These are phyloP conservation scores for Magnolia sinica DNA, from an alignment of 164 flowering plant genomes.

Conservation along the genomic window DNA sequence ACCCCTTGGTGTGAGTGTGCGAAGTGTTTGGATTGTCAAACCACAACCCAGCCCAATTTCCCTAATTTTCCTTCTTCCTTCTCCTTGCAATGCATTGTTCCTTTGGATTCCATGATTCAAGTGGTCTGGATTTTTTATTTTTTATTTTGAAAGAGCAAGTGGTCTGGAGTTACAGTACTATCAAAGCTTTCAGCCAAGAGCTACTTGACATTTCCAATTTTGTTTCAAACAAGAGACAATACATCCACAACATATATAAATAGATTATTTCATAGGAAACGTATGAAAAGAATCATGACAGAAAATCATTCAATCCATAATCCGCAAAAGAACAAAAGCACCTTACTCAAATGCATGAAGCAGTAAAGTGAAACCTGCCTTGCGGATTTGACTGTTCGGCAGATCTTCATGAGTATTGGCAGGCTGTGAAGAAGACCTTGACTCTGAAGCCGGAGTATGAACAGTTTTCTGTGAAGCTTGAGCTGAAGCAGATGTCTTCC, in stretches of 20 bases:
- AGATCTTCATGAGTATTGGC: conserved; percentile 70
- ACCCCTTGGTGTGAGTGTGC: too few species aligned
- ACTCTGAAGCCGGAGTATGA: conserved; percentile 26
- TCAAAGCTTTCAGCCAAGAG: not conserved
- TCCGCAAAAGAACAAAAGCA: not conserved
- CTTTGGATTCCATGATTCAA: too few species aligned
- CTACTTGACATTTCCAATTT: not conserved
- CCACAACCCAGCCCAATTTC: too few species aligned
- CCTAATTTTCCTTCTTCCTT: too few species aligned
- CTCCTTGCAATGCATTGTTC: too few species aligned
- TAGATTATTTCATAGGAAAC: not conserved
- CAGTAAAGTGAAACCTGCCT: conserved; percentile 41
- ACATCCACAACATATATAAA: not conserved
- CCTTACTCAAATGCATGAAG: not conserved
- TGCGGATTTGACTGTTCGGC: conserved; percentile 93
- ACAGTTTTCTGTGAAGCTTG: conserved; percentile 25
- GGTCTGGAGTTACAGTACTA: too few species aligned
- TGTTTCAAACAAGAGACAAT: not conserved
- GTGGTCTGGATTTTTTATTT: too few species aligned
- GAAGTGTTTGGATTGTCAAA: too few species aligned
- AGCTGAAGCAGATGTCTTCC: conserved; percentile 31
- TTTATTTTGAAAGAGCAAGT: too few species aligned
- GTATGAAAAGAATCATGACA: not conserved
- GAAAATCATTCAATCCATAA: not conserved
- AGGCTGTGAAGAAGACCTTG: conserved; percentile 31